phyloP scores from a whole-genome alignment of 2,329 filamentous ascomycete genomes.

The Karstenula rhodostoma region DNA sequence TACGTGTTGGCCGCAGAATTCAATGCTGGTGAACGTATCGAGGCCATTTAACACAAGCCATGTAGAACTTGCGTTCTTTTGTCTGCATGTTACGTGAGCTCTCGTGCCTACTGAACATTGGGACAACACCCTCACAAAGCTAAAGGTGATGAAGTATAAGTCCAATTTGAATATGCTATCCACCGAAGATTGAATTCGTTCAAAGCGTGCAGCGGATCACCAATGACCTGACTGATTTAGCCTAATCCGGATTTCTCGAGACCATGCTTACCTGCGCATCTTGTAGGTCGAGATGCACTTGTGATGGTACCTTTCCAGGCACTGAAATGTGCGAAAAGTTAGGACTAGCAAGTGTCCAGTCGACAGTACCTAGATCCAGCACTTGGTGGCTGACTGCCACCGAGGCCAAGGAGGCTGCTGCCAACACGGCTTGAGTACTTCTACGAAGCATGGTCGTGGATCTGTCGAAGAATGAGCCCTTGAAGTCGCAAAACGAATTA shows the following conservation, averaged over 20 bases:
- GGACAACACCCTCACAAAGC: conserved; percentile 20
- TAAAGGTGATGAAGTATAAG: conserved; percentile 62
- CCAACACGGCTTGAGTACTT: conserved; percentile 27
- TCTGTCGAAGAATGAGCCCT: not conserved
- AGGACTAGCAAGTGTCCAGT: conserved; percentile 57
- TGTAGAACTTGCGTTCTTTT: conserved; percentile 49
- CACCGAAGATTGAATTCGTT: conserved; percentile 69
- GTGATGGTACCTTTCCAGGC: conserved; percentile 64
- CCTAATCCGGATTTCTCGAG: not conserved
- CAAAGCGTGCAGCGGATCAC: conserved; percentile 62
- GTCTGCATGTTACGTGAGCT: conserved; percentile 17
- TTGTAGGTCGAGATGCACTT: conserved; percentile 67
- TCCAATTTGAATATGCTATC: conserved; percentile 68
- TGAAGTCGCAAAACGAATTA: not conserved
- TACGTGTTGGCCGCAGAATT: conserved; percentile 63
- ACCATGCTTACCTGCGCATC: conserved; percentile 44
- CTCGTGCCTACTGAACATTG: not conserved
- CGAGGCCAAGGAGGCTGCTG: conserved; percentile 20
- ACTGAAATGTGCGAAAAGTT: conserved; percentile 59
- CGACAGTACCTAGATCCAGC: conserved; percentile 35
- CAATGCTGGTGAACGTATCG: conserved; percentile 67
- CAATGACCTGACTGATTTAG: conserved; percentile 54
- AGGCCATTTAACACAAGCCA: conserved; percentile 70
- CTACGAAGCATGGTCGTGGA: conserved; percentile 20
- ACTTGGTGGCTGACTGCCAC: conserved; percentile 21